phyloP scores from a whole-genome alignment of 805 yeast genomes.

The Brettanomyces anomalus region DNA sequence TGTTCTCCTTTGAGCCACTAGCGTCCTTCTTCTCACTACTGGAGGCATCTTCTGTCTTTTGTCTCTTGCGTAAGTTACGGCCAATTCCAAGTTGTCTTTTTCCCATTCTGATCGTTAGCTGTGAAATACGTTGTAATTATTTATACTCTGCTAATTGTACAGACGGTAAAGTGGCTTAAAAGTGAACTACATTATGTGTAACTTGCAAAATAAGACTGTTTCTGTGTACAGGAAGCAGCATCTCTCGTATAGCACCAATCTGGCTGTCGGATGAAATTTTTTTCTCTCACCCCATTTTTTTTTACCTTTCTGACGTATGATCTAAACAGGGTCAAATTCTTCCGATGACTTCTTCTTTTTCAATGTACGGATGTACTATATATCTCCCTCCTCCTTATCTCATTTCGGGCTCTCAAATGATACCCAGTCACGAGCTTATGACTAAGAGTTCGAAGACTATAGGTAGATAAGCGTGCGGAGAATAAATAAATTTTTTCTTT shows the following conservation, averaged over 20 bases:
- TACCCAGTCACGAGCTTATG: no score
- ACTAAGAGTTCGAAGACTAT: neutral
- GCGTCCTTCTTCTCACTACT: slow-evolving; percentile 59
- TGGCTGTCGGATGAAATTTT: no score
- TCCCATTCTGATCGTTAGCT: slow-evolving; percentile 1
- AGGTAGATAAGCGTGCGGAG: slow-evolving; percentile 1
- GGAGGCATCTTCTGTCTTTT: slow-evolving; percentile 29
- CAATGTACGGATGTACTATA: no score
- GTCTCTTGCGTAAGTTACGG: slow-evolving; percentile 33
- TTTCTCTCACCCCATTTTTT: no score
- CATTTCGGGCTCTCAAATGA: no score
- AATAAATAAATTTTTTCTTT: neutral
- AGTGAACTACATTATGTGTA: neutral
- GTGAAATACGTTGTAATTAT: neutral
- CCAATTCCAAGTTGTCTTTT: slow-evolving; percentile 64
- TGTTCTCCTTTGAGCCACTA: slow-evolving; percentile 48
- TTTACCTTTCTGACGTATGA: no score
- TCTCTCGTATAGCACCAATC: no score
- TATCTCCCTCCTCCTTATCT: no score
- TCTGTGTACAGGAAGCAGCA: no score
- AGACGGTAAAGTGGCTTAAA: neutral
- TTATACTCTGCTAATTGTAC: neutral
- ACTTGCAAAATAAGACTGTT: neutral
- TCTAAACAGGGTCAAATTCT: no score
- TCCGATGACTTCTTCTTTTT: no score